A percentile compares a stretch with the other conserved stretches of the same genome.
phyloP scores from a whole-genome alignment of 768 basidiomycete species.

The Sporobolomyces pararoseus region DNA sequence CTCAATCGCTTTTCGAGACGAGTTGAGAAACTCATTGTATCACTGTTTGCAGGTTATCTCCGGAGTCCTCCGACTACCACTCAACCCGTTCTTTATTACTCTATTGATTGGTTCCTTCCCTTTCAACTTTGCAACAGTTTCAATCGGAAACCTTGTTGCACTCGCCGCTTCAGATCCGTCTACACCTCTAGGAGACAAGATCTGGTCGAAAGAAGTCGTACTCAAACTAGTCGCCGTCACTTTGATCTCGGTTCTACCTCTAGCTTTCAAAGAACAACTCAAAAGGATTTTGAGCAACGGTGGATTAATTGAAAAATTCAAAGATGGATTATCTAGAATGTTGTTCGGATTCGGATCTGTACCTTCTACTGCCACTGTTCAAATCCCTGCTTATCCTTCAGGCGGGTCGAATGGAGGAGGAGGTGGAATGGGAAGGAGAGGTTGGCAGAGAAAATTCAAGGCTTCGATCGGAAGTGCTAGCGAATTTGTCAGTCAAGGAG shows the following conservation, averaged over 20 bases:
- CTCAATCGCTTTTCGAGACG: too few species aligned
- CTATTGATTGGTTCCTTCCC: slow-evolving; percentile 46
- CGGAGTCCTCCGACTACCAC: slow-evolving; percentile 44
- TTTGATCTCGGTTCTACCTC: slow-evolving; percentile 41
- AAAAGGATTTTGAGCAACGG: slow-evolving; percentile 5
- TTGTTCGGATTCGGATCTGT: slow-evolving; percentile 28
- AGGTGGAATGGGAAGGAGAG: slow-evolving; percentile 7
- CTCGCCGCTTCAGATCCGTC: slow-evolving; percentile 39
- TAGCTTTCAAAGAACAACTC: slow-evolving; percentile 46
- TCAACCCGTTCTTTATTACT: slow-evolving; percentile 44
- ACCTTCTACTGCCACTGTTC: not conserved
- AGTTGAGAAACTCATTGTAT: too few species aligned
- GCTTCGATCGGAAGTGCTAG: slow-evolving; percentile 28
- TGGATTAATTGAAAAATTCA: slow-evolving; percentile 1
- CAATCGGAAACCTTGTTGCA: slow-evolving; percentile 43
- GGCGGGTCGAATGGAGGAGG: not conserved
- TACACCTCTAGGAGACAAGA: slow-evolving; percentile 38
- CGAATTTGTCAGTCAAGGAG: slow-evolving; percentile 18
- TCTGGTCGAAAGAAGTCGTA: slow-evolving; percentile 44
- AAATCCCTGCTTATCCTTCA: not conserved
- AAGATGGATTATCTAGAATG: not conserved
- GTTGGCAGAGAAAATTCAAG: slow-evolving; percentile 27
- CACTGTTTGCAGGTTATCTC: slow-evolving; percentile 38
- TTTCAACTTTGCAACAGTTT: slow-evolving; percentile 46
- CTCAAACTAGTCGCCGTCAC: slow-evolving; percentile 44